phyloP scores from a whole-genome alignment of 1,284 basidiomycete species.

The Ceratobasidium theobromae region DNA sequence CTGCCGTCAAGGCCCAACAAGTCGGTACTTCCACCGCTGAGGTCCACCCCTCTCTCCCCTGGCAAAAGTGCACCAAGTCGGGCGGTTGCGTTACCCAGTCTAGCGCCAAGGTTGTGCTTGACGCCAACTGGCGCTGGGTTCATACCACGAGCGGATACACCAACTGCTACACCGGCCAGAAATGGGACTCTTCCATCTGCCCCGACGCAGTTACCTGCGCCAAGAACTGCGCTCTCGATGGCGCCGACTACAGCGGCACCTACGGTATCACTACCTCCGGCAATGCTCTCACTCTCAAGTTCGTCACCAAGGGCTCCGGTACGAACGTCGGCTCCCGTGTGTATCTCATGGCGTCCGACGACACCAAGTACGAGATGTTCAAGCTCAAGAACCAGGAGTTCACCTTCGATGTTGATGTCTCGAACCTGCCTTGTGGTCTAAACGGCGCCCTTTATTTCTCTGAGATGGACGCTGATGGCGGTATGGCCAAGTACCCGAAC shows the following conservation, averaged over 20 bases:
- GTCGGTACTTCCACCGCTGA: constrained; percentile 35
- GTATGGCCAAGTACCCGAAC: constrained; percentile 50
- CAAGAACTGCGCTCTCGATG: constrained; percentile 58
- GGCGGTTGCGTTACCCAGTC: constrained; percentile 18
- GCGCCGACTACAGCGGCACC: constrained; percentile 56
- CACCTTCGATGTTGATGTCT: constrained; percentile 60
- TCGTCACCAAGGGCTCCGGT: constrained; percentile 52
- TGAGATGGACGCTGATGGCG: constrained; percentile 59
- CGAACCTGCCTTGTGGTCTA: constrained; percentile 57
- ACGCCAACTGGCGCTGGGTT: constrained; percentile 37
- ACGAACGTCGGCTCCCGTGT: constrained; percentile 60
- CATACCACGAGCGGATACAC: constrained; percentile 31
- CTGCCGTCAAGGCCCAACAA: constrained; percentile 33
- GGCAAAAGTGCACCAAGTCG: constrained; percentile 36
- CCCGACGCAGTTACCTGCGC: constrained; percentile 52
- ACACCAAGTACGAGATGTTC: constrained; percentile 54
- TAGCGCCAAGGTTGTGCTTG: constrained; percentile 30
- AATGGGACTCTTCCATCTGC: constrained; percentile 45
- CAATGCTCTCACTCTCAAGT: constrained; percentile 54
- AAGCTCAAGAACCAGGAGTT: constrained; percentile 59
- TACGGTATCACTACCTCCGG: constrained; percentile 53
- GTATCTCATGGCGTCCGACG: constrained; percentile 50
- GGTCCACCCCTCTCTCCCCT: constrained; percentile 33
- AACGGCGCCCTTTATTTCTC: constrained; percentile 58
- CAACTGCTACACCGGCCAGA: constrained; percentile 55